Percentiles rank a stretch among this genome's conserved stretches.
Conservation (phyloP, 2,329 filamentous ascomycete genomes). For the Herpotrichia juniperi region DNA sequence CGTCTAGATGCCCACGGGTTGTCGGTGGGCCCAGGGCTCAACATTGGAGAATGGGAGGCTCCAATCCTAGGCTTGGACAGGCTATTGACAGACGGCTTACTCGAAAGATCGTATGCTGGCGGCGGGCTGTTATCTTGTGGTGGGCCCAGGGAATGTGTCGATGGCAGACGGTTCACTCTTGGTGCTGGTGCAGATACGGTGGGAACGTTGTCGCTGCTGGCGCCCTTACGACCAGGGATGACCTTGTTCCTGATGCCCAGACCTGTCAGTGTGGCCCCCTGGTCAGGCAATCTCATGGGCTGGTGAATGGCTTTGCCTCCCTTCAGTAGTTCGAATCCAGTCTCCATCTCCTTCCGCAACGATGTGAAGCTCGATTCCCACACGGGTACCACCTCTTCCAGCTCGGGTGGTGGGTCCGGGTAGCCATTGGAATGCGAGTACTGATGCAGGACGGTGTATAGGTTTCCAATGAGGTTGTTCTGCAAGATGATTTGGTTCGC, state of each 20-base stretch:
- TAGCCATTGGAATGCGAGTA: conserved; percentile 74
- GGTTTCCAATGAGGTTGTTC: conserved; percentile 75
- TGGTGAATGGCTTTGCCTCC: conserved; percentile 70
- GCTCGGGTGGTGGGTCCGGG: conserved; percentile 73
- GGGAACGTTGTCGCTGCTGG: conserved; percentile 45
- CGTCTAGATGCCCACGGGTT: conserved; percentile 30
- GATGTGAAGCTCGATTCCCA: conserved; percentile 71
- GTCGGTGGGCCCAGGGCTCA: conserved; percentile 34
- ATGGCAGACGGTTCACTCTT: conserved; percentile 30
- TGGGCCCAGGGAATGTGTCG: conserved; percentile 30
- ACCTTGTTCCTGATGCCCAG: conserved; percentile 54
- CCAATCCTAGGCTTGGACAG: conserved; percentile 41
- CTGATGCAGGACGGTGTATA: conserved; percentile 77
- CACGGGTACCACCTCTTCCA: conserved; percentile 70
- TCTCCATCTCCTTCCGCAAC: conserved; percentile 70
- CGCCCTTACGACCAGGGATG: conserved; percentile 32
- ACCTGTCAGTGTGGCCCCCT: conserved; percentile 53
- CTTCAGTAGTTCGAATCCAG: conserved; percentile 64
- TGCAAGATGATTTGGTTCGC: conserved; percentile 75
- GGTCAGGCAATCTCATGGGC: conserved; percentile 58
- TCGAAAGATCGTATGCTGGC: conserved; percentile 24
- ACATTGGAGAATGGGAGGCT: conserved; percentile 39
- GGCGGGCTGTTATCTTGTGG: conserved; percentile 15
- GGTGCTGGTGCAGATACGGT: conserved; percentile 36
- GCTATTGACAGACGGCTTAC: conserved; percentile 42